These are phyloP conservation scores for Zanthoxylum bungeanum DNA, from an alignment of 345 rosid species.

Conservation along the genomic window DNA sequence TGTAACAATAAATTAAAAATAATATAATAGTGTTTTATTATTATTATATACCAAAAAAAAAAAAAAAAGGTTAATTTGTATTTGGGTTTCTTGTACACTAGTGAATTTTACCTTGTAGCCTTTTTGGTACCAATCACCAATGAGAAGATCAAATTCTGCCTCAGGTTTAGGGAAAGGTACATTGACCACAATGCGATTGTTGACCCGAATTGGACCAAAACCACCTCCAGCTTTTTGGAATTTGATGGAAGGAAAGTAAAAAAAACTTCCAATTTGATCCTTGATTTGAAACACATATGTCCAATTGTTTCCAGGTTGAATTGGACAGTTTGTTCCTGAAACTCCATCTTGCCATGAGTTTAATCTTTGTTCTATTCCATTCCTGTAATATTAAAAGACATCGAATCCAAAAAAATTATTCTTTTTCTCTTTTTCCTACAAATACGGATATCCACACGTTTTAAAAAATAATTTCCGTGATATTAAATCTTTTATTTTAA, in stretches of 20 bases:
- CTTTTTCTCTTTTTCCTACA: no score
- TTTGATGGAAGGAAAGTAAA: constrained; percentile 62
- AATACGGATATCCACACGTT: no score
- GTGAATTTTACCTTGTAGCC: constrained; percentile 41
- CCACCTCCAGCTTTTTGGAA: constrained; percentile 79
- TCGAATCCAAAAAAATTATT: no score
- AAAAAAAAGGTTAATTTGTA: no score
- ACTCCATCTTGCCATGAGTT: constrained; percentile 92
- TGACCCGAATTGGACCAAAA: constrained; percentile 54
- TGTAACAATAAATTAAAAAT: no score
- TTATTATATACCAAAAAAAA: no score
- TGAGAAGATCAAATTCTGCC: constrained; percentile 63
- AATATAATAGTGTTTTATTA: no score
- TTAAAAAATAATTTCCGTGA: no score
- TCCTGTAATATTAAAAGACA: constrained; percentile 44
- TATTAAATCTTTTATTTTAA: no score
- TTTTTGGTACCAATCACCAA: constrained; percentile 65
- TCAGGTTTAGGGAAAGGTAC: constrained; percentile 60
- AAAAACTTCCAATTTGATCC: constrained; percentile 78
- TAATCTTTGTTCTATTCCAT: constrained; percentile 60
- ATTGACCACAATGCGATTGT: constrained; percentile 43
- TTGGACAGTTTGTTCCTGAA: constrained; percentile 72
- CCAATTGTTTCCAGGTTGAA: constrained; percentile 62
- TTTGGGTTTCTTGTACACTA: no score
- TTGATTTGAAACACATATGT: constrained; percentile 63